Evolutionary conservation across 2,329 filamentous ascomycete species (phyloP), one percentile per base, ranked within the genome.

Genomic region (Trichoderma brevicompactum): DNA sequence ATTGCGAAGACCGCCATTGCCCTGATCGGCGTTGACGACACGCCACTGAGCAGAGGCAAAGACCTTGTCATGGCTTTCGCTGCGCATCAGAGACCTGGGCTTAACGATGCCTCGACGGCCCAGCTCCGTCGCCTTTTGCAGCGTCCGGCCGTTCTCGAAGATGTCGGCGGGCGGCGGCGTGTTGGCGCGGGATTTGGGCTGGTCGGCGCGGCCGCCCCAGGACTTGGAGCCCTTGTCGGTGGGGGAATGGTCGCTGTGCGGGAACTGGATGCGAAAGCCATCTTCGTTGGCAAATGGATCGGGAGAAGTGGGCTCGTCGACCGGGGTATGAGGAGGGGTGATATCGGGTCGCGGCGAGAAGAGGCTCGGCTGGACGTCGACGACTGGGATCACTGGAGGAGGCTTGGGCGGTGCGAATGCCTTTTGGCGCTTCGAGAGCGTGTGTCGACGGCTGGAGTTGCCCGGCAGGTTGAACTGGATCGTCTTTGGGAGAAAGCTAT

Each of bases 1-100:
- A 74, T 97, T 97, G 72, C 91, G 89, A 55, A 98, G 84, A 19
- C 94, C 95, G 23, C 93, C 94, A 73, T 98, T 98, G 65, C 94
- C 94, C 78, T 96, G 92, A 64, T 96, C 90, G 0, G 93, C 92
- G 64, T 89, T 89, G 67, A 93, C 90, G 41, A 98, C 87, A 40
- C 85, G 89, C 91, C 94, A 98, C 59, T 89, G 84, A 9, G 91
- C 90, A n/a, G 87, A 84, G 54, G 91, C 89, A 72, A 94, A 94
- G 54, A 90, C 85, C 38, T 84, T 81, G 71, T 91, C 88, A 70
- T 88, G 88, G 73, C 84, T 90, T 62, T 88, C 84, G 72, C 86
- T 89, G 52, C 87, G 80, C 55, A 76, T 73, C 38, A 81, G 73
- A 6, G 80, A 73, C 43, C 80, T 80, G 34, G 86, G 86, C 73